Evolutionary conservation across 2,329 filamentous ascomycete species (phyloP).

Genomic region (Paracamarosporium sp.): DNA sequence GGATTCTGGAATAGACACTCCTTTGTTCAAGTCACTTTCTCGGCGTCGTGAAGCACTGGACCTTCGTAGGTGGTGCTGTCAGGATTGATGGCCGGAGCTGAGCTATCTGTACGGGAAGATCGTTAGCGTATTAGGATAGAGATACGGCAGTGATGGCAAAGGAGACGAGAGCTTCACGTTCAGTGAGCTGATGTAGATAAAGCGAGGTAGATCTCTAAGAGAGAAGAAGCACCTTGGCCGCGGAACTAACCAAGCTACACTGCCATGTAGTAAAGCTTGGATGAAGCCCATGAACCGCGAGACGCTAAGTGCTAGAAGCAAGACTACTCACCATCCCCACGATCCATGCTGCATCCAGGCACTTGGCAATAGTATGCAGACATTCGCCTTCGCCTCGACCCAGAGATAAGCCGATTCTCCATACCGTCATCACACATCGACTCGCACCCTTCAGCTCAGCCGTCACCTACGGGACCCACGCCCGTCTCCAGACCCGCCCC

Average conservation of each 20-base stretch:
- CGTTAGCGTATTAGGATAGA: neutral
- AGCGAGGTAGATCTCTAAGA: neutral
- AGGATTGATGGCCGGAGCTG: neutral
- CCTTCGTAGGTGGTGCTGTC: neutral
- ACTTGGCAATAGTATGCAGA: neutral
- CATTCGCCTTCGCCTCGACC: neutral
- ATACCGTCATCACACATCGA: neutral
- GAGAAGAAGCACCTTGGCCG: neutral
- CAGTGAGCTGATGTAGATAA: neutral
- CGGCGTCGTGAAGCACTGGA: neutral
- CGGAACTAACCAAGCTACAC: neutral
- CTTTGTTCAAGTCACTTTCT: constrained; percentile 5
- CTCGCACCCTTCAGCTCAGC: neutral
- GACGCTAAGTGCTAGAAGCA: neutral
- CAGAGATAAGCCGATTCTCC: neutral
- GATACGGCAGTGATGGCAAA: neutral
- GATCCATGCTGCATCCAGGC: neutral
- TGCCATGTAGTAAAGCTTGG: neutral
- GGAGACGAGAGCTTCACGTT: neutral
- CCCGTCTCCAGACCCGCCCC: neutral
- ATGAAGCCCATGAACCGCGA: neutral
- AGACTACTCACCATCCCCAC: neutral
- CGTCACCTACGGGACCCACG: neutral
- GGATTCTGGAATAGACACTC: constrained; percentile 2
- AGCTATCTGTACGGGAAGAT: neutral